Evolutionary conservation across 177 flowering plant species (phyloP).

Genomic region (Tripterygium wilfordii): DNA sequence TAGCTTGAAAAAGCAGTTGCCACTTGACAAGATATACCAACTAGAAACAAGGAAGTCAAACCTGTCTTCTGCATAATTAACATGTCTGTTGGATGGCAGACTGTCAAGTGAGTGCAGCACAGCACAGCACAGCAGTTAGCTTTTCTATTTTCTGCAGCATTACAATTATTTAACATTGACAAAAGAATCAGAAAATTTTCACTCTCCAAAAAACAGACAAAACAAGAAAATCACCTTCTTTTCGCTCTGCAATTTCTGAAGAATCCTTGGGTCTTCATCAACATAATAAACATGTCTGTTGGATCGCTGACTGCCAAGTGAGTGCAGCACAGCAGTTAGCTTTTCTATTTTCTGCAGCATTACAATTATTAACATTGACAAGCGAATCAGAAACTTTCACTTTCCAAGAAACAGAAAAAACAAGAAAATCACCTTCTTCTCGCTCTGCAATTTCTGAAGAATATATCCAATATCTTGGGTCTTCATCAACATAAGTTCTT

Average conservation of each 20-base stretch:
- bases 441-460: conserved; percentile 72
- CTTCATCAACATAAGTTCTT: conserved; percentile 86
- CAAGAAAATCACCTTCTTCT: conserved; percentile 47
- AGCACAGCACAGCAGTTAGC: conserved; percentile 44
- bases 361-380: conserved; percentile 2
- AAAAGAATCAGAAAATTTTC: background rate
- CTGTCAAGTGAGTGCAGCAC: conserved; percentile 50
- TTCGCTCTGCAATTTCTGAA: conserved; percentile 74
- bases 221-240: conserved; percentile 40
- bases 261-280: conserved; percentile 92
- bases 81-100: conserved; percentile 48
- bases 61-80: conserved; percentile 85
- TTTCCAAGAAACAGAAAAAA: background rate
- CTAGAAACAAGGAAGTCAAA: conserved; percentile 13
- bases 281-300: conserved; percentile 63
- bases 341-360: conserved; percentile 72
- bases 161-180: conserved; percentile 2
- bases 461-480: conserved; percentile 84
- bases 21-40: too few species aligned
- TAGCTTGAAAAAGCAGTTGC: too few species aligned
- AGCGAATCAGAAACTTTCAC: background rate
- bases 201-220: background rate
- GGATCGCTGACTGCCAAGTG: conserved; percentile 40
- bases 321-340: too few species aligned
- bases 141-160: conserved; percentile 72